Conservation (phyloP, 495 filamentous ascomycete genomes). For the Lepidopterella palustris region DNA sequence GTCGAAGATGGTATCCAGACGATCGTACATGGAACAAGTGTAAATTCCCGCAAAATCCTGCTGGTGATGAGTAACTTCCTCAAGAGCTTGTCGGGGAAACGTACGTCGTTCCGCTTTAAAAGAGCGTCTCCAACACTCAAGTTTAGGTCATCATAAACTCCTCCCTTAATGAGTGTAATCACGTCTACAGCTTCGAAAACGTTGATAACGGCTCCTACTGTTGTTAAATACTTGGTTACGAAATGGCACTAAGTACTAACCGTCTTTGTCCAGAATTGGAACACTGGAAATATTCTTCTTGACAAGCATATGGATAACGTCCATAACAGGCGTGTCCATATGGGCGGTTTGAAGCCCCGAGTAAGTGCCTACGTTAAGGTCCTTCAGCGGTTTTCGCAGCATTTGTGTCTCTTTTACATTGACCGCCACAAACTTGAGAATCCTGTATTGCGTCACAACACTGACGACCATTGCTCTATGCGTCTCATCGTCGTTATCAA, state of each 20-base stretch:
- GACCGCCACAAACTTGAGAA: constrained; percentile 97
- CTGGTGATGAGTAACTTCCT: constrained; percentile 14
- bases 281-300: constrained; percentile 90
- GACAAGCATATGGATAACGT: constrained; percentile 92
- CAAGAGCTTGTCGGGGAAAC: constrained; percentile 14
- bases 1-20: constrained; percentile 91
- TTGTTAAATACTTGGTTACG: constrained; percentile 1
- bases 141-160: constrained; percentile 82
- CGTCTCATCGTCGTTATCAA: constrained; percentile 94
- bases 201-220: constrained; percentile 72
- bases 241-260: constrained; percentile 36
- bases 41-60: constrained; percentile 95
- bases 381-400: constrained; percentile 77
- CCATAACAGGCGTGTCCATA: constrained; percentile 92
- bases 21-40: constrained; percentile 86
- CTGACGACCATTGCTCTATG: constrained; percentile 87
- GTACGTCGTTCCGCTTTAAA: constrained; percentile 72
- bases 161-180: constrained; percentile 89
- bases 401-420: constrained; percentile 88
- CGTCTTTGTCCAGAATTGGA: constrained; percentile 79
- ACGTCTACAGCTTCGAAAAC: constrained; percentile 98
- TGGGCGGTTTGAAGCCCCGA: constrained; percentile 68
- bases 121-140: constrained; percentile 85
- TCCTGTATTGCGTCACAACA: constrained; percentile 95
- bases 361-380: constrained; percentile 85